A percentile compares a stretch with the other conserved stretches of the same genome.
These are phyloP conservation scores for Mortierella claussenii DNA, from an alignment of 192 early-diverging fungal genomes.

Conservation along the genomic window DNA sequence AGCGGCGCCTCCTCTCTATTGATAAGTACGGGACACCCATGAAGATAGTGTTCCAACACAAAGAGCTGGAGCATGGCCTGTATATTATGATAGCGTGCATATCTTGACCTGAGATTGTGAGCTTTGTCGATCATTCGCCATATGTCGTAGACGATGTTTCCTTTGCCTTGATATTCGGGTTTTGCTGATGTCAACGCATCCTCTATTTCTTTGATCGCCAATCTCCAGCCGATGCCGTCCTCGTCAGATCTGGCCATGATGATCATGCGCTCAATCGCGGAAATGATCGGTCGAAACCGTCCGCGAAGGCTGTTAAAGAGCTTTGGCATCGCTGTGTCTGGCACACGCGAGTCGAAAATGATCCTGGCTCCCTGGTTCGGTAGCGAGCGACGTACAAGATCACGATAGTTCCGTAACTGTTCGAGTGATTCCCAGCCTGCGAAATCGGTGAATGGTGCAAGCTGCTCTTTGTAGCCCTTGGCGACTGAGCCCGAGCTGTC, in stretches of 20 bases:
- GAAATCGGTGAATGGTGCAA: conserved; percentile 38
- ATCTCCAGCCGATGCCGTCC: conserved; percentile 4
- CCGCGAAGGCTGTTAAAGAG: too few relatives aligned
- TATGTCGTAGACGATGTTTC: conserved; percentile 27
- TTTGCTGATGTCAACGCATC: conserved; percentile 10
- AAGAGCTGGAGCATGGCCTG: conserved; percentile 4
- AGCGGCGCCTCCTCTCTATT: conserved; percentile 2
- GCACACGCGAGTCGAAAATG: too few relatives aligned
- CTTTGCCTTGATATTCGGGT: not conserved
- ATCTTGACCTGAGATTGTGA: not conserved
- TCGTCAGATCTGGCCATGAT: too few relatives aligned
- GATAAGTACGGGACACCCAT: conserved; percentile 18
- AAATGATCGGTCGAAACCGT: too few relatives aligned
- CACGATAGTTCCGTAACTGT: conserved; percentile 20
- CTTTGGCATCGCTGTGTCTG: too few relatives aligned
- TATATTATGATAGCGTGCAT: conserved; percentile 16
- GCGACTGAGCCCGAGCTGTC: conserved; percentile 15
- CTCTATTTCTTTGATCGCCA: conserved; percentile 15
- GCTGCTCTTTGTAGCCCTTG: conserved; percentile 14
- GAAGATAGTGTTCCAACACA: conserved; percentile 15
- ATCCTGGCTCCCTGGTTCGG: conserved; percentile 11
- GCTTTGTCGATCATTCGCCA: conserved; percentile 16
- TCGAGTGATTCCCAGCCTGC: too few relatives aligned
- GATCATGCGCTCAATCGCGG: too few relatives aligned
- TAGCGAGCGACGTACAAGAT: conserved; percentile 30